phyloP scores from a whole-genome alignment of 345 rosid species.

The Eucalyptus marginata region DNA sequence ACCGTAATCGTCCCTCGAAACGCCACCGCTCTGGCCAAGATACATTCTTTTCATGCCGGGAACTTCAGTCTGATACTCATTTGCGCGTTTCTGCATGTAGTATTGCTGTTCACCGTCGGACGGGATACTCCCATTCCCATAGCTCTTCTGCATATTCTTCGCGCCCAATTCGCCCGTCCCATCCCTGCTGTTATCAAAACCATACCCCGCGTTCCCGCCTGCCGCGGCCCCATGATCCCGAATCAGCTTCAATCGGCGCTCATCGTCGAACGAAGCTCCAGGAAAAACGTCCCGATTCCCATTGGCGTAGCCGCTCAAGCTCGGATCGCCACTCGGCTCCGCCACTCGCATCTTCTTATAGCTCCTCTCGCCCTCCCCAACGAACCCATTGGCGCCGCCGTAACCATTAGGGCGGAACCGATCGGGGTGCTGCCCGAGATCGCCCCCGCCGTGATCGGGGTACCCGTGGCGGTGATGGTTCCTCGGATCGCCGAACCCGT shows the following conservation, averaged over 20 bases:
- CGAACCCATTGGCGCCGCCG: constrained; percentile 7
- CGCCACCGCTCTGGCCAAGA: neutral
- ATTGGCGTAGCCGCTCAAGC: neutral
- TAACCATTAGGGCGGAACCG: neutral
- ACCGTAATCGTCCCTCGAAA: neutral
- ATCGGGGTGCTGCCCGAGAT: neutral
- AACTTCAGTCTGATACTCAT: neutral
- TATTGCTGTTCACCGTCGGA: neutral
- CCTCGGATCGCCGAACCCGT: constrained; percentile 12
- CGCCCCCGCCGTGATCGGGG: constrained; percentile 3
- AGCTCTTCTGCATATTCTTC: constrained; percentile 7
- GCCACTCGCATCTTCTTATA: constrained; percentile 31
- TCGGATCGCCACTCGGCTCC: neutral
- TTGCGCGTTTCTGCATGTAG: neutral
- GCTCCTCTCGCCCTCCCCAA: constrained; percentile 37
- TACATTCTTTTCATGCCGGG: neutral
- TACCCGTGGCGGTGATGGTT: constrained; percentile 21
- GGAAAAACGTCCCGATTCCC: neutral
- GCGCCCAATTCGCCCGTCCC: neutral
- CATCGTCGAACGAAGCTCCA: constrained; percentile 26
- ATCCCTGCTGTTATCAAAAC: neutral
- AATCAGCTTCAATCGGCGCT: constrained; percentile 76
- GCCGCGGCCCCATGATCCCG: constrained; percentile 55
- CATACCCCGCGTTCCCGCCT: neutral
- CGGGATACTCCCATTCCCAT: neutral